Percentiles rank a stretch among this genome's conserved stretches.
Conservation (phyloP, 2,329 filamentous ascomycete genomes). For the Calonectria leucothoes region DNA sequence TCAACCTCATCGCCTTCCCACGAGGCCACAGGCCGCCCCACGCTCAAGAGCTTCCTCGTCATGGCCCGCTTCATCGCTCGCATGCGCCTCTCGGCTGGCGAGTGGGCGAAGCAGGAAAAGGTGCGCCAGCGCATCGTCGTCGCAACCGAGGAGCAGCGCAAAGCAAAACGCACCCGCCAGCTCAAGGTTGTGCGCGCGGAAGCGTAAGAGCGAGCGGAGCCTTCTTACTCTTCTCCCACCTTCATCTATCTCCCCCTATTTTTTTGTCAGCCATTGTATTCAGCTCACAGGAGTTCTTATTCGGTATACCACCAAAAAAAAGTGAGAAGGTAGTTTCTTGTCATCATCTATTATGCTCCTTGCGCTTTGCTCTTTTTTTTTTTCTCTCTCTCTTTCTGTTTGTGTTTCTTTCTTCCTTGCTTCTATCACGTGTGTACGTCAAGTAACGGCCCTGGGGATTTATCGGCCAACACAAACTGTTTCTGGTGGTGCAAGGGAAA, state of each 20-base stretch:
- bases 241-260: neutral
- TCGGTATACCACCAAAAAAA: neutral
- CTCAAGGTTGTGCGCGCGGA: constrained; percentile 55
- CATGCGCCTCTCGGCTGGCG: constrained; percentile 58
- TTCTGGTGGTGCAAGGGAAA: constrained; percentile 8
- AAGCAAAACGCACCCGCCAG: constrained; percentile 55
- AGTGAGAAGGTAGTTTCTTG: neutral
- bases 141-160: constrained; percentile 60
- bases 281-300: neutral
- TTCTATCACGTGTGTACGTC: neutral
- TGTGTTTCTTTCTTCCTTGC: neutral
- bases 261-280: neutral
- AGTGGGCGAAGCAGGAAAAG: constrained; percentile 64
- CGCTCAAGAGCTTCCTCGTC: constrained; percentile 58
- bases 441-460: constrained; percentile 6
- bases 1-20: constrained; percentile 12
- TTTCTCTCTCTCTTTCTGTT: too few species aligned
- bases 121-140: constrained; percentile 61
- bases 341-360: neutral
- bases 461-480: constrained; percentile 8
- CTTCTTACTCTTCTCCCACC: neutral
- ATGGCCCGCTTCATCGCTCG: constrained; percentile 66
- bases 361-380: neutral
- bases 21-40: constrained; percentile 31
- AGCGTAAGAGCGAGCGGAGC: constrained; percentile 26